phyloP scores from a whole-genome alignment of 257 asterid species.

The Schizonepeta tenuifolia region DNA sequence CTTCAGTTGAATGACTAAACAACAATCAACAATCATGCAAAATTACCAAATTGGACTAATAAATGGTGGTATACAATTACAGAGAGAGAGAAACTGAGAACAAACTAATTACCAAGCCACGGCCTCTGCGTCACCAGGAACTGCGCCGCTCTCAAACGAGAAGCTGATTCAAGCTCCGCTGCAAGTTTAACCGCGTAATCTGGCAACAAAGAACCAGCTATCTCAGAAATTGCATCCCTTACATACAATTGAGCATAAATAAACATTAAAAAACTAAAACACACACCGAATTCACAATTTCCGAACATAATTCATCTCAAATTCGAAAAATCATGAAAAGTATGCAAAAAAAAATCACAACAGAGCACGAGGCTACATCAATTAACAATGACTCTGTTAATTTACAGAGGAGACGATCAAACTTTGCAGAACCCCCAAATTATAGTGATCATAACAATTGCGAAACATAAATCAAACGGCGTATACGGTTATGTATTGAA shows the following conservation, averaged over 20 bases:
- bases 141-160: slow-evolving; percentile 68
- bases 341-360: neutral
- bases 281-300: neutral
- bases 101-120: slow-evolving; percentile 75
- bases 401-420: neutral
- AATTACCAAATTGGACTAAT: slow-evolving; percentile 1
- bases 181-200: slow-evolving; percentile 62
- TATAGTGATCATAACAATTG: slow-evolving; percentile 16
- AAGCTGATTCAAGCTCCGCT: slow-evolving; percentile 81
- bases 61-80: neutral
- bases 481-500: neutral
- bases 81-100: neutral
- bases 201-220: slow-evolving; percentile 34
- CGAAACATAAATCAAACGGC: slow-evolving; percentile 11
- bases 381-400: neutral
- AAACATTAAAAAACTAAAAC: neutral
- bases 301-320: slow-evolving; percentile 23
- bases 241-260: neutral
- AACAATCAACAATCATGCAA: slow-evolving; percentile 1
- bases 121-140: slow-evolving; percentile 84
- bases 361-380: neutral
- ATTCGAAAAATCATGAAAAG: slow-evolving; percentile 1
- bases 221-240: slow-evolving; percentile 1
- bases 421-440: slow-evolving; percentile 20
- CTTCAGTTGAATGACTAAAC: neutral